phyloP scores from a whole-genome alignment of 208 protist species.

The Acanthamoeba divionensis region DNA sequence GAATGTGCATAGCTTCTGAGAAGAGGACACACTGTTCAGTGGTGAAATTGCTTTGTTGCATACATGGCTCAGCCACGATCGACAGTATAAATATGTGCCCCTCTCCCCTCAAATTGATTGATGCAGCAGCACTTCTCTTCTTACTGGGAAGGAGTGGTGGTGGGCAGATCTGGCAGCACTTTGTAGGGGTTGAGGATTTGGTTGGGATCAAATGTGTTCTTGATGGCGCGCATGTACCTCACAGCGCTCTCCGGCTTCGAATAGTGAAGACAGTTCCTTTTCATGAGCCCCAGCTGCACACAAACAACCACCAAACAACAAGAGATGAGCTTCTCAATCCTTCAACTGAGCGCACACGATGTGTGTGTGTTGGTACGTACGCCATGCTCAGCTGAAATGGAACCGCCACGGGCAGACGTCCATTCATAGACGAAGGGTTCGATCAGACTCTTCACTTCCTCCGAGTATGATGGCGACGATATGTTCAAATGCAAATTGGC shows the following conservation, averaged over 20 bases:
- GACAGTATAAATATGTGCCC: no score
- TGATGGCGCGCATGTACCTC: constrained; percentile 87
- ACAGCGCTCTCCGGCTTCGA: constrained; percentile 83
- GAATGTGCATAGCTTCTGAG: no score
- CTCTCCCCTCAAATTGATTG: no score
- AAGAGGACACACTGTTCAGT: no score
- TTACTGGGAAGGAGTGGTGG: no score
- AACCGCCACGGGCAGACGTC: constrained; percentile 79
- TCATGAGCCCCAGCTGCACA: constrained; percentile 85
- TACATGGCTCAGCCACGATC: no score
- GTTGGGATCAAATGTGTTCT: constrained; percentile 91
- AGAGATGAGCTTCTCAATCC: background rate
- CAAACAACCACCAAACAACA: constrained; percentile 44
- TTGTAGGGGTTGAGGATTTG: constrained; percentile 95
- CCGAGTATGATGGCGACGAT: constrained; percentile 59
- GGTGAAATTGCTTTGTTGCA: no score
- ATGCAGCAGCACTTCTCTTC: no score
- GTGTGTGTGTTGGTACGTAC: constrained; percentile 82
- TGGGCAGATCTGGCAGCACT: constrained; percentile 78
- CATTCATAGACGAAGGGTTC: constrained; percentile 88
- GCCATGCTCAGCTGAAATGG: constrained; percentile 93
- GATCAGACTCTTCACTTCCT: constrained; percentile 60
- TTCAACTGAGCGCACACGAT: background rate
- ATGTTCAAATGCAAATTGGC: constrained; percentile 95
- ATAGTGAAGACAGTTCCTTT: constrained; percentile 83